A percentile compares a stretch with the other conserved stretches of the same genome.
Evolutionary conservation across 2,329 filamentous ascomycete species (phyloP).

Genomic region (Scytalidium lignicola): DNA sequence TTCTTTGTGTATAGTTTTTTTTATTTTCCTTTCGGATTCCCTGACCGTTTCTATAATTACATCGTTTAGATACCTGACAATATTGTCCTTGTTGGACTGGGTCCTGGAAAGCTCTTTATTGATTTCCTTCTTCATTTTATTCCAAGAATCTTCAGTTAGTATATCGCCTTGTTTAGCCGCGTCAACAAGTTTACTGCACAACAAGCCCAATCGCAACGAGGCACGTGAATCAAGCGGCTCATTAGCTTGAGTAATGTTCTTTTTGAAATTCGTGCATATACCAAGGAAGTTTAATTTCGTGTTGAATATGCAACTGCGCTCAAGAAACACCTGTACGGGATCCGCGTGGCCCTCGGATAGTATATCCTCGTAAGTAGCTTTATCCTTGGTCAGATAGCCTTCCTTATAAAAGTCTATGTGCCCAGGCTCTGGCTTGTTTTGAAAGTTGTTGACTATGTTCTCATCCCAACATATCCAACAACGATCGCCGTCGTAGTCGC

Average conservation of each 20-base stretch:
- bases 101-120: neutral
- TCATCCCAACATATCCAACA: constrained; percentile 75
- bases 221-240: constrained; percentile 34
- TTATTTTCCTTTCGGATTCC: neutral
- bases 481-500: constrained; percentile 77
- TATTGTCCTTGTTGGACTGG: neutral
- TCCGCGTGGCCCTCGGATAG: constrained; percentile 8
- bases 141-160: constrained; percentile 41
- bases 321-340: constrained; percentile 39
- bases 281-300: constrained; percentile 55
- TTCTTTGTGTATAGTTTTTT: neutral
- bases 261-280: constrained; percentile 58
- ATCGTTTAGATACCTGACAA: neutral
- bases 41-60: neutral
- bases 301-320: constrained; percentile 52
- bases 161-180: constrained; percentile 49
- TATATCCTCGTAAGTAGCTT: constrained; percentile 28
- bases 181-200: constrained; percentile 53
- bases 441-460: constrained; percentile 60
- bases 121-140: constrained; percentile 23
- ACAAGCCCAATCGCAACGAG: constrained; percentile 44
- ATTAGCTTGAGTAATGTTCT: constrained; percentile 48
- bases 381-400: constrained; percentile 47
- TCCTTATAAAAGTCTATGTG: constrained; percentile 33
- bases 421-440: constrained; percentile 52